Conservation (phyloP, 2,329 filamentous ascomycete genomes). For the Arthrobotrys musiformis region DNA sequence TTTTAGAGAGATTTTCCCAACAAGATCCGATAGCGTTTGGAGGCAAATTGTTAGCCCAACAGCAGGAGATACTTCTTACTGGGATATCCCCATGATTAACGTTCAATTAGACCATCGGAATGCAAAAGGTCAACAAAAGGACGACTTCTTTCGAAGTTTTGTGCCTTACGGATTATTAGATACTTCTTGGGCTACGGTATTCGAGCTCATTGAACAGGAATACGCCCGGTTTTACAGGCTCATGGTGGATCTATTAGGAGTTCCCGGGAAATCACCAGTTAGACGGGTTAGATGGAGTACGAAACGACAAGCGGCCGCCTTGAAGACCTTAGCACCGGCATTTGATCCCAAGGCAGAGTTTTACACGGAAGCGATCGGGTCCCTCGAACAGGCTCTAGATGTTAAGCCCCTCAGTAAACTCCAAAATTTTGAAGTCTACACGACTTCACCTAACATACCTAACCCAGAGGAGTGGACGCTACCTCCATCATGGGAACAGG, state of each 20-base stretch:
- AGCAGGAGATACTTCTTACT: conserved; percentile 26
- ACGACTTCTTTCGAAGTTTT: conserved; percentile 29
- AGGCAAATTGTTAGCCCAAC: conserved; percentile 33
- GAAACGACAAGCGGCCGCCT: conserved; percentile 23
- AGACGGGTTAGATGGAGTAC: conserved; percentile 32
- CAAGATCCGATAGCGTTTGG: conserved; percentile 37
- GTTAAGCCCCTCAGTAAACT: conserved; percentile 23
- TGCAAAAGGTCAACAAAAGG: conserved; percentile 10
- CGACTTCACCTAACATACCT: conserved; percentile 19
- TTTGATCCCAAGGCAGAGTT: conserved; percentile 6
- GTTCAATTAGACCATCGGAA: conserved; percentile 48
- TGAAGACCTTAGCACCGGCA: conserved; percentile 5
- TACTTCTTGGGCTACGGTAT: conserved; percentile 32
- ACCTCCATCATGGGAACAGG: conserved; percentile 40
- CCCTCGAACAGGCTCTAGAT: not conserved
- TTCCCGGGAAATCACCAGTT: conserved; percentile 36
- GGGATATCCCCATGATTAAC: conserved; percentile 55
- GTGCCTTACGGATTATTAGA: conserved; percentile 38
- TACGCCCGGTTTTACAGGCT: conserved; percentile 42
- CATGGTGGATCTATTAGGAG: conserved; percentile 39
- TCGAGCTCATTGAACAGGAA: conserved; percentile 43
- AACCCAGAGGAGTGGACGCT: conserved; percentile 35
- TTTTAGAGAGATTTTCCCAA: conserved; percentile 52
- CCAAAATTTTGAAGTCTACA: conserved; percentile 22
- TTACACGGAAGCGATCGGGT: conserved; percentile 11